Base-by-base conservation (phyloP, 2,329 filamentous ascomycete genomes). In the Neonectria hederae region DNA sequence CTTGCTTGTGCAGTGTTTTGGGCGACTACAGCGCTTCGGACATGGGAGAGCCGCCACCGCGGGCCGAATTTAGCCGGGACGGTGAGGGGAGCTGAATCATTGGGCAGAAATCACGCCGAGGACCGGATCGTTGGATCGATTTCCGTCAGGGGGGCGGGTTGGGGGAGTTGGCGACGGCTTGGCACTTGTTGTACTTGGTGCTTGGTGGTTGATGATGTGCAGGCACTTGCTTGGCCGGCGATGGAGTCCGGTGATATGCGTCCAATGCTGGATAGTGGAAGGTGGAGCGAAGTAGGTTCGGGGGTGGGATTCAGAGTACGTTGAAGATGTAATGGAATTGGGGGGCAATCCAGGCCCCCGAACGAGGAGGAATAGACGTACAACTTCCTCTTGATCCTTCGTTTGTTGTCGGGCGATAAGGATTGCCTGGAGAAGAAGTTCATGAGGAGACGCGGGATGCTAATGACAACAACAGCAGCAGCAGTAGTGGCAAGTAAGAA, bases 11-110 rank as follows among this genome's bases (percentile, higher is more conserved):
- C 26, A 53, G 28, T 35, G 5, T 14, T 57, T 40, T 54, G n/a
- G 32, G 38, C 35, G 40, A 54, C 57, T 54, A 40, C 40, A 38
- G 35, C 40, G 17, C 28, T 54, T 60, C 22, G 40, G 40, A 48
- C 42, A 28, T 46, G 53, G 5, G 52, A 46, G 58, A 70, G 59
- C 67, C 58, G 60, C 72, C 67, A 62, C 62, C 59, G 62, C 70
- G 71, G 70, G 65, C 67, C 70, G 70, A 72, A 68, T 73, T 58
- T 72, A 70, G 62, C 65, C 69, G 70, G 43, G 32, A 43, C 55
- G 35, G 49, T 42, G 61, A 49, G 24, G 43, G 48, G 43, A 32
- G 22, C 7, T 30, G 48, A 53, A 30, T 42, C 30, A 48, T 32
- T 53, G 22, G 46, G 54, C 14, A 46, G 45, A 42, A 26, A 54